Evolutionary conservation across 1,284 basidiomycete species (phyloP).

Genomic region (Puccinia triticina): DNA sequence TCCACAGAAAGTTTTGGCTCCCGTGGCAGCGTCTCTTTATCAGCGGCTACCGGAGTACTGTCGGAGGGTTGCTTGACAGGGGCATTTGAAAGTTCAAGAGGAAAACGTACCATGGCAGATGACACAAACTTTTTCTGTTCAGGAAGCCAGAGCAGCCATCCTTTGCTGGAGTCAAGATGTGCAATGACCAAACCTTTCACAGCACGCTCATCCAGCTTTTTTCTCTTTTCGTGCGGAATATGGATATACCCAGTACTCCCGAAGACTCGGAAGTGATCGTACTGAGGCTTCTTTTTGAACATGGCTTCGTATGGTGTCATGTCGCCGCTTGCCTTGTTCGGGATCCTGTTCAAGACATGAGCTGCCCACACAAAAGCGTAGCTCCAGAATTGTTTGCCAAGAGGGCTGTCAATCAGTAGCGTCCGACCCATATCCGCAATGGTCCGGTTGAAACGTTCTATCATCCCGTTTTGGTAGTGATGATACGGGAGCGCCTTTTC

Average conservation of each 20-base stretch:
- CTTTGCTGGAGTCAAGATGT: slow-evolving; percentile 5
- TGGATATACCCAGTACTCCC: slow-evolving; percentile 5
- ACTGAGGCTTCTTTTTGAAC: neutral
- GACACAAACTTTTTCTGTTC: neutral
- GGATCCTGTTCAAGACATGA: neutral
- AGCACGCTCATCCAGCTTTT: slow-evolving; percentile 1
- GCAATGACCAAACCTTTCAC: neutral
- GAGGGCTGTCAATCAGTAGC: neutral
- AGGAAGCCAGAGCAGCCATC: slow-evolving; percentile 22
- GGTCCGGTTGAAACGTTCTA: slow-evolving; percentile 14
- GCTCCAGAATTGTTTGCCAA: slow-evolving; percentile 4
- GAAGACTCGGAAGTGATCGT: neutral
- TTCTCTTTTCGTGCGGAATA: neutral
- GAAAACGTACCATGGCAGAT: slow-evolving; percentile 11
- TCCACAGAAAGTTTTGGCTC: neutral
- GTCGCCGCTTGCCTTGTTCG: neutral
- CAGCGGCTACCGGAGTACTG: neutral
- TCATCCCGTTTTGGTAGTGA: slow-evolving; percentile 23
- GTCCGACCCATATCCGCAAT: neutral
- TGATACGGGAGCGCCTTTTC: neutral
- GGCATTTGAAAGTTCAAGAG: neutral
- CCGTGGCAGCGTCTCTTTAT: neutral
- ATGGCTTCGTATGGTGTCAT: neutral
- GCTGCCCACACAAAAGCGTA: neutral
- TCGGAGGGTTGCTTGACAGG: neutral